Evolutionary conservation across 371 early-diverging fungal species (phyloP).

Genomic region (Mucor irregularis): DNA sequence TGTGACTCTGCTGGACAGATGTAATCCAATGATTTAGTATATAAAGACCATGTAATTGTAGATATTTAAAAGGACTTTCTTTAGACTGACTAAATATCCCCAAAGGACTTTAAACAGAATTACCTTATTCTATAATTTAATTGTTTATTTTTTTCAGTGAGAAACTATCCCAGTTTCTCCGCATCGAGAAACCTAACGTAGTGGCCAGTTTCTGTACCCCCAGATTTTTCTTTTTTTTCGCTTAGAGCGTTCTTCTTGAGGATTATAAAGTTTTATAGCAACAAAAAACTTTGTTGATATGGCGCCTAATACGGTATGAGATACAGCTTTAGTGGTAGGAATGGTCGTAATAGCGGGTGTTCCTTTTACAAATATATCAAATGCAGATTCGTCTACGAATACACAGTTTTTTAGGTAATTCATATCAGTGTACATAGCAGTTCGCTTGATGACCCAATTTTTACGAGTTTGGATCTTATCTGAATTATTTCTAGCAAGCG

Average conservation of each 20-base stretch:
- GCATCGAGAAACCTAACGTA: too few relatives aligned
- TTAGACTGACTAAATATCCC: too few relatives aligned
- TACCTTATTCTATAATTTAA: too few relatives aligned
- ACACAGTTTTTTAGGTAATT: conserved; percentile 11
- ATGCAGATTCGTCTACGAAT: background rate
- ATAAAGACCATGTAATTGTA: too few relatives aligned
- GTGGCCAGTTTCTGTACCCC: conserved; percentile 8
- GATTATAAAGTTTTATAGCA: too few relatives aligned
- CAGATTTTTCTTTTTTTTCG: background rate
- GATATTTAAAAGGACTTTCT: too few relatives aligned
- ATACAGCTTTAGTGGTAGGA: background rate
- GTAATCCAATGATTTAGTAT: too few relatives aligned
- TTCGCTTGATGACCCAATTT: conserved; percentile 7
- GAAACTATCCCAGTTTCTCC: too few relatives aligned
- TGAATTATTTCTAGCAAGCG: conserved; percentile 16
- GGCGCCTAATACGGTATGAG: conserved; percentile 8
- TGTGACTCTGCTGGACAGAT: too few relatives aligned
- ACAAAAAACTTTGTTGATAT: conserved; percentile 6
- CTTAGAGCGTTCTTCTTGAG: background rate
- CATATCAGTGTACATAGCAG: conserved; percentile 15
- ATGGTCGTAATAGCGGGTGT: conserved; percentile 3
- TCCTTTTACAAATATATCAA: background rate
- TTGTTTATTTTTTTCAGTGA: too few relatives aligned
- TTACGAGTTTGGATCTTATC: background rate
- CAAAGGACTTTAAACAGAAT: too few relatives aligned